A percentile compares a stretch with the other conserved stretches of the same genome.
These are phyloP conservation scores for Neckera pumila DNA, from an alignment of 225 moss, liverwort and hornwort genomes.

Conservation along the genomic window DNA sequence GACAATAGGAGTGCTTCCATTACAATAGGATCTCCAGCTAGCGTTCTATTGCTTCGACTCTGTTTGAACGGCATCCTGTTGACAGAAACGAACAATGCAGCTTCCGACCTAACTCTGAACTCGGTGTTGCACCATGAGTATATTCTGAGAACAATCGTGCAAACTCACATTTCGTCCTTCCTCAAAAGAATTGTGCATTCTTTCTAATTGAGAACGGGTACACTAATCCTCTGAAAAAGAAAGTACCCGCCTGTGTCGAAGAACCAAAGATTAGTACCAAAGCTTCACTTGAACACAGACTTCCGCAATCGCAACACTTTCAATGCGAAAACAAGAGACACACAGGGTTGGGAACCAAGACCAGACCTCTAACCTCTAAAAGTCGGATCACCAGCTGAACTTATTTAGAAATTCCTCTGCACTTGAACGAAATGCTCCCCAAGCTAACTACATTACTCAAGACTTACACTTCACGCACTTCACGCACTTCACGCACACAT, in stretches of 20 bases:
- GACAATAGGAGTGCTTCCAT: constrained; percentile 1
- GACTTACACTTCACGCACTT: neutral
- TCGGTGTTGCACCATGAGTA: neutral
- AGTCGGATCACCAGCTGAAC: constrained; percentile 1
- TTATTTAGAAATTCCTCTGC: neutral
- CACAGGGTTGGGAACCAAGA: neutral
- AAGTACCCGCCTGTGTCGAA: neutral
- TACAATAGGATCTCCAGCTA: neutral
- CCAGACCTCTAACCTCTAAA: neutral
- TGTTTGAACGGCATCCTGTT: neutral
- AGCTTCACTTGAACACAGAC: neutral
- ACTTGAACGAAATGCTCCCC: neutral
- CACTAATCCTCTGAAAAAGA: neutral
- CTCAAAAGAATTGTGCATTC: neutral
- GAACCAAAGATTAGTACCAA: neutral
- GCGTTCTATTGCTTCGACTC: neutral
- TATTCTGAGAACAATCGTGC: neutral
- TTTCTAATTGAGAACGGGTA: neutral
- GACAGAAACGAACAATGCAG: neutral
- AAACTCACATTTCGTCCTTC: neutral
- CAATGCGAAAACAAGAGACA: neutral
- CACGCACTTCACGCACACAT: neutral
- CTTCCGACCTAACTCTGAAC: neutral
- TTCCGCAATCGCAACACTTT: neutral
- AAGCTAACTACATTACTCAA: neutral